Percentiles rank a stretch among this genome's conserved stretches.
Evolutionary conservation across 202 grass and related monocot genomes (phyloP).

Genomic region (Carex sylvatica): DNA sequence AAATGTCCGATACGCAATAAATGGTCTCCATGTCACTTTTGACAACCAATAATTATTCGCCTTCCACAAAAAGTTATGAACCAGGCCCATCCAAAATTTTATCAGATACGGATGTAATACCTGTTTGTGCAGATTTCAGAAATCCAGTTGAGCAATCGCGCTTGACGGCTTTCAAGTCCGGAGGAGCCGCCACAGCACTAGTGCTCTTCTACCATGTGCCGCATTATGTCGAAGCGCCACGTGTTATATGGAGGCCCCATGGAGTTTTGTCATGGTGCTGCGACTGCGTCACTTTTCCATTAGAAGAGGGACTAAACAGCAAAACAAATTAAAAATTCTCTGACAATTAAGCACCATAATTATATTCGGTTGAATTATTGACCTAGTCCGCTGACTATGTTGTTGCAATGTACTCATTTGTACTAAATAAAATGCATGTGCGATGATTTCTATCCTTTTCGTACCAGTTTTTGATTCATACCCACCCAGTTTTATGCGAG

Average conservation of each 20-base stretch:
- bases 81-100: neutral
- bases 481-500: no score
- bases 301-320: neutral
- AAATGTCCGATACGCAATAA: neutral
- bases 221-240: constrained; percentile 34
- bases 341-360: neutral
- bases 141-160: neutral
- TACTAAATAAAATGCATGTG: neutral
- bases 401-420: neutral
- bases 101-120: neutral
- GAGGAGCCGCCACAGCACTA: constrained; percentile 38
- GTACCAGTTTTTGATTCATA: neutral
- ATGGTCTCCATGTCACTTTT: neutral
- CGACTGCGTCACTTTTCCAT: neutral
- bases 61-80: neutral
- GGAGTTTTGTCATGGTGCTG: neutral
- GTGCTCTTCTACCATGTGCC: constrained; percentile 45
- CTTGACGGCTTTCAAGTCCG: constrained; percentile 50
- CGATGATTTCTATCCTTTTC: neutral
- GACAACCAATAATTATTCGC: neutral
- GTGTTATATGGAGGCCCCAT: constrained; percentile 5
- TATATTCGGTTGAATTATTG: constrained; percentile 6
- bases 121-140: neutral
- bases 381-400: neutral
- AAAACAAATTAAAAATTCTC: neutral